Evolutionary conservation across 768 basidiomycete genomes (phyloP), one percentile per base, ranked within the genome.

Genomic region (Termitomyces sp.): DNA sequence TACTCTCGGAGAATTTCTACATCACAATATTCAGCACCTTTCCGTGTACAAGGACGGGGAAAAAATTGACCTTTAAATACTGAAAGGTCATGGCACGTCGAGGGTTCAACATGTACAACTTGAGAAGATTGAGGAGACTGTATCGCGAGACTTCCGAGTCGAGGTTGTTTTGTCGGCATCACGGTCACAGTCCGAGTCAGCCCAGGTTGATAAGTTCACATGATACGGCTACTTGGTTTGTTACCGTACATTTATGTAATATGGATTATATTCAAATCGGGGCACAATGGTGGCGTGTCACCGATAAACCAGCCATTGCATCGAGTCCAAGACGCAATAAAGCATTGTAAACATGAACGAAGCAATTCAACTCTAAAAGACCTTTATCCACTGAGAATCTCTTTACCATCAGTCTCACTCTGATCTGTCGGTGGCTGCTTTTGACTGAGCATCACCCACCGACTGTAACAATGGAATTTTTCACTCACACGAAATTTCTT

Each of bases 1-100:
- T 92, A 93, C 70, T 93, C 90, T 66, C 78, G 84, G 68, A 94
- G 75, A 64, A 93, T 82, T 58, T 91, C 91, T 94, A 48, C 40
- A 19, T 23, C 23, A 38, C 23, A 12, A 37, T 7, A 31, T 50
- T 58, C 17, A 51, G 44, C 60, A 55, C 56, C 55, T 50, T n/a
- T 23, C 3, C 12, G 35, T 38, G n/a, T 26, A 10, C 3, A 26
- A 17, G 23, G 2, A 17, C 14, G 1, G 31, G 9, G n/a, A 35
- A 5, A 31, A 40, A 19, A 10, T 17, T 28, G 49, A 58, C 57
- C 83, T 81, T 91, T 93, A 78, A 92, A 93, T 6, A 89, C 61
- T 14, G 84, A 85, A 31, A 91, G 77, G 65, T 92, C 78, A 56
- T 84, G 78, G 62, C 91, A 94, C 62, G 87, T 91, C 61, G 80